phyloP scores from a whole-genome alignment of 208 protist genomes.

The Wallacemonas sp. region DNA sequence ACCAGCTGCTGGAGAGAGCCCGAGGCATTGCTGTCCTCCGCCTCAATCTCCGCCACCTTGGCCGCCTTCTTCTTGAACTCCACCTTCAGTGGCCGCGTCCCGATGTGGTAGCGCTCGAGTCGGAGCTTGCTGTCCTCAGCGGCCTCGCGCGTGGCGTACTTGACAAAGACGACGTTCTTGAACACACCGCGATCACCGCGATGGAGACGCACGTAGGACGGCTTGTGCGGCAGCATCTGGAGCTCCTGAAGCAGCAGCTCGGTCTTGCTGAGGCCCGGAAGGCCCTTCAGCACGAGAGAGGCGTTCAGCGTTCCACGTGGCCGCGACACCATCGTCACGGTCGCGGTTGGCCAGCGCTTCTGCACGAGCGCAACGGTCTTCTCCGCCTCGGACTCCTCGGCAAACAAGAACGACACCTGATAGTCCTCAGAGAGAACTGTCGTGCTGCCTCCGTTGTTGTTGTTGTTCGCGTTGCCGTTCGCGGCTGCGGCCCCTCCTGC shows the following conservation, averaged over 20 bases:
- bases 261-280: conserved; percentile 69
- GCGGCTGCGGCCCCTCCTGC: background rate
- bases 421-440: conserved; percentile 32
- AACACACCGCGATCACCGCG: conserved; percentile 81
- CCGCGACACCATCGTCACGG: conserved; percentile 49
- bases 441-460: too few relatives aligned
- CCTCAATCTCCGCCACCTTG: conserved; percentile 4
- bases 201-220: conserved; percentile 84
- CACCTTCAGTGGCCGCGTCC: conserved; percentile 60
- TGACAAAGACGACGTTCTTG: conserved; percentile 81
- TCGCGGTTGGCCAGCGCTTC: conserved; percentile 60
- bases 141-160: conserved; percentile 92
- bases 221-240: conserved; percentile 50
- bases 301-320: conserved; percentile 63
- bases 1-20: conserved; percentile 66
- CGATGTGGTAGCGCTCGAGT: conserved; percentile 68
- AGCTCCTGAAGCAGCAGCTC: conserved; percentile 66
- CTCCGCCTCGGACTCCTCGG: conserved; percentile 71
- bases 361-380: conserved; percentile 50
- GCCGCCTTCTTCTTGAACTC: conserved; percentile 83
- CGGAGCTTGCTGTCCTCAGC: conserved; percentile 90
- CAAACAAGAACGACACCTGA: conserved; percentile 72
- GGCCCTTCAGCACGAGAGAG: conserved; percentile 80
- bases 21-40: background rate
- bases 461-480: background rate